phyloP scores from a whole-genome alignment of 768 basidiomycete genomes.

The Pleurotus djamor region DNA sequence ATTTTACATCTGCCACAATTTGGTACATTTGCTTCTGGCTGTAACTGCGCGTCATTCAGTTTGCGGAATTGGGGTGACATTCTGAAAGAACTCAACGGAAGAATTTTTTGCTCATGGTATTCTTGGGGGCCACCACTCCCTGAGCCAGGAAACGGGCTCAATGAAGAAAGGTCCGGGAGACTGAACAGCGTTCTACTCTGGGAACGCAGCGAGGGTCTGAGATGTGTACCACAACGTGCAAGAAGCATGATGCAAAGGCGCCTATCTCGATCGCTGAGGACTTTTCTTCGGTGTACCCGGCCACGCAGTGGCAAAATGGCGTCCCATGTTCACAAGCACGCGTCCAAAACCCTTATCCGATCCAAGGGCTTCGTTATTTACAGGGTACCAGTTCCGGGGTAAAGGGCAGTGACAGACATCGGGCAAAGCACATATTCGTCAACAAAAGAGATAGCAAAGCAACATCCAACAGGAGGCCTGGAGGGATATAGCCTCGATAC shows the following conservation, averaged over 20 bases:
- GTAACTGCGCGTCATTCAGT: conserved; percentile 51
- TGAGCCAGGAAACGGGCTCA: conserved; percentile 27
- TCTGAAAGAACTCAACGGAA: conserved; percentile 65
- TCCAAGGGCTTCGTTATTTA: too few species aligned
- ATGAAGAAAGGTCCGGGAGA: conserved; percentile 45
- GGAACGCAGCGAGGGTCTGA: not conserved
- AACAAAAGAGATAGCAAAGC: not conserved
- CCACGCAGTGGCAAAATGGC: too few species aligned
- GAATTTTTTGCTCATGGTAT: conserved; percentile 81
- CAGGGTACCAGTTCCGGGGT: too few species aligned
- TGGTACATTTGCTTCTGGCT: conserved; percentile 75
- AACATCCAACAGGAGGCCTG: not conserved
- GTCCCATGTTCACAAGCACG: too few species aligned
- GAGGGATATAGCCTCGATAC: not conserved
- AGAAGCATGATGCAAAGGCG: not conserved
- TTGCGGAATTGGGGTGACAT: not conserved
- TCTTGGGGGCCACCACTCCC: conserved; percentile 44
- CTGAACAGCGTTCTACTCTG: conserved; percentile 38
- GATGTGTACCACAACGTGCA: not conserved
- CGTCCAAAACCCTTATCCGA: too few species aligned
- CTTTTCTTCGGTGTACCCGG: too few species aligned
- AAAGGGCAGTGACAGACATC: too few species aligned
- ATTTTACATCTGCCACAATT: conserved; percentile 83
- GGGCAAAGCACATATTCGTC: not conserved
- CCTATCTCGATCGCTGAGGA: not conserved